phyloP scores from a whole-genome alignment of 73 alveolate genomes.

The Paramecium caudatum region DNA sequence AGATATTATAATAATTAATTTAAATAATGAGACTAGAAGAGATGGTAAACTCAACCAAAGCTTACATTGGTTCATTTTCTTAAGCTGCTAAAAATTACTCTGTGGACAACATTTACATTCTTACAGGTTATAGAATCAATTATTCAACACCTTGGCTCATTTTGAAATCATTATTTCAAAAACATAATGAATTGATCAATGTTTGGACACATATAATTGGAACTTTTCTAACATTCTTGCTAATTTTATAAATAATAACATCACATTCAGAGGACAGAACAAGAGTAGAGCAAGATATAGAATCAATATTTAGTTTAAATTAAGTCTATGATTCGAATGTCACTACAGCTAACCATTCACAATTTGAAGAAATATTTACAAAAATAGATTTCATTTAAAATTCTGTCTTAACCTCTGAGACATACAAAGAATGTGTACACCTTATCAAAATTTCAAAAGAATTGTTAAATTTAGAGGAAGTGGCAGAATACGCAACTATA shows the following conservation, averaged over 20 bases:
- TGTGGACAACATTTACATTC: conserved; percentile 89
- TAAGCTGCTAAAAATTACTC: conserved; percentile 80
- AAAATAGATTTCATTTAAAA: conserved; percentile 33
- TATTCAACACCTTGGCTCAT: conserved; percentile 81
- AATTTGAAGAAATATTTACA: conserved; percentile 19
- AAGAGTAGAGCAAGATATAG: conserved; percentile 37
- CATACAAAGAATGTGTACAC: conserved; percentile 49
- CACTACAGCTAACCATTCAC: not conserved
- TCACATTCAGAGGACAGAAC: not conserved
- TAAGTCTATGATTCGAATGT: not conserved
- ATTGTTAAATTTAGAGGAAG: not conserved
- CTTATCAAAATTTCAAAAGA: conserved; percentile 10
- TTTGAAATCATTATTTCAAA: conserved; percentile 83
- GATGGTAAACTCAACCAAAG: conserved; percentile 34
- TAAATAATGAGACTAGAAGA: too few species aligned
- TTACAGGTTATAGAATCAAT: conserved; percentile 90
- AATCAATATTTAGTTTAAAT: conserved; percentile 37
- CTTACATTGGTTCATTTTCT: conserved; percentile 80
- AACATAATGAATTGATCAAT: conserved; percentile 93
- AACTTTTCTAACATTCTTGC: conserved; percentile 64
- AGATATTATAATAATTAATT: too few species aligned
- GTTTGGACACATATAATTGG: conserved; percentile 96
- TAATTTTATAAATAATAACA: conserved; percentile 36
- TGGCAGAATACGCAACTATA: not conserved
- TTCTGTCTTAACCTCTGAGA: conserved; percentile 29